Evolutionary conservation across 1,284 basidiomycete genomes (phyloP).

Genomic region (Sphagnurus paluster): DNA sequence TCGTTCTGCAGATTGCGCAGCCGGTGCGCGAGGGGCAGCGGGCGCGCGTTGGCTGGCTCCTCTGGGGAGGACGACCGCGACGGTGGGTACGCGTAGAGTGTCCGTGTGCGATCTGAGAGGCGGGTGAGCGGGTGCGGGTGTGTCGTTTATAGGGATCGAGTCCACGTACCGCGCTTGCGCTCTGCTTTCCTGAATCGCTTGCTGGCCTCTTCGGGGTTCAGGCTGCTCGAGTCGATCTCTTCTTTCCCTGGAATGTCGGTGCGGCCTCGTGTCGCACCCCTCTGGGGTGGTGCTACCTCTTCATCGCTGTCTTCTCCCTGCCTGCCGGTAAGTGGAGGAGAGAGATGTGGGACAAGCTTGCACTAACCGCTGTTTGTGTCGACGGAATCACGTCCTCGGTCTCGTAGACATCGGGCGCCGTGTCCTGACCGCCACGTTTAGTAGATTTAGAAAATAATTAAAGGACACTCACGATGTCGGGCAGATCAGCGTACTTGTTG

Average conservation of each 20-base stretch:
- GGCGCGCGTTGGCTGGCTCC: conserved; percentile 31
- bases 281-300: conserved; percentile 45
- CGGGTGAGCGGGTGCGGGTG: background rate
- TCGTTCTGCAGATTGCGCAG: conserved; percentile 64
- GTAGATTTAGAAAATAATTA: background rate
- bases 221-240: conserved; percentile 38
- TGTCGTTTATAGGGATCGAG: background rate
- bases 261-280: conserved; percentile 33
- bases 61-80: conserved; percentile 51
- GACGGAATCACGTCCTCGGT: conserved; percentile 76
- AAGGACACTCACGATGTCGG: conserved; percentile 75
- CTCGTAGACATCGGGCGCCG: conserved; percentile 90
- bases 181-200: conserved; percentile 71
- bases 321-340: conserved; percentile 22
- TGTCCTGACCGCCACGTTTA: conserved; percentile 57
- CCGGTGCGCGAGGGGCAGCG: conserved; percentile 59
- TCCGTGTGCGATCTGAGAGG: conserved; percentile 46
- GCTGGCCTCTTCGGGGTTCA: conserved; percentile 58
- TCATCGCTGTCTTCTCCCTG: conserved; percentile 68
- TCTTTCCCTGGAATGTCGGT: conserved; percentile 35
- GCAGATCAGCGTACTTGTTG: conserved; percentile 85
- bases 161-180: conserved; percentile 45
- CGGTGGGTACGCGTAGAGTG: conserved; percentile 66
- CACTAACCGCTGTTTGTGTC: conserved; percentile 39
- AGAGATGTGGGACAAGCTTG: background rate